These are phyloP conservation scores for Mixia osmundae DNA, from an alignment of 1,284 basidiomycete genomes.

Conservation along the genomic window DNA sequence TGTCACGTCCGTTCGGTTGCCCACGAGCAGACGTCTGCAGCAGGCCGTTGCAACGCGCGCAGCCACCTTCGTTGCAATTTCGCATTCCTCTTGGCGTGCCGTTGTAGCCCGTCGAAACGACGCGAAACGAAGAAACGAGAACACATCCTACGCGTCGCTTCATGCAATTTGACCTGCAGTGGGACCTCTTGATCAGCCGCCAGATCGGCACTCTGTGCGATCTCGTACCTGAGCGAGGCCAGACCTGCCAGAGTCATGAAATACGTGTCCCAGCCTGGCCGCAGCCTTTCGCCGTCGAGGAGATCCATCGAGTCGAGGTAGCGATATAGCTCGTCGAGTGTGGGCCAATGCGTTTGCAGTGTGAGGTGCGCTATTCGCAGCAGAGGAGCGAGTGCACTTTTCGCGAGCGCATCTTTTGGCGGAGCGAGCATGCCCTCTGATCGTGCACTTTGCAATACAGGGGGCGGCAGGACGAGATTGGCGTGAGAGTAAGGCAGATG, in stretches of 20 bases:
- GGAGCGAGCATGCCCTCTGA: too few species aligned
- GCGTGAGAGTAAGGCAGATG: too few species aligned
- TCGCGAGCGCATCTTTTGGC: not conserved
- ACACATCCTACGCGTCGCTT: conserved; percentile 41
- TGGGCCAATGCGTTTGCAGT: conserved; percentile 44
- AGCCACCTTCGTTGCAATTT: conserved; percentile 76
- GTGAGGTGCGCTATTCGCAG: conserved; percentile 31
- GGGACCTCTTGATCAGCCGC: not conserved
- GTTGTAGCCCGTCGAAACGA: conserved; percentile 95
- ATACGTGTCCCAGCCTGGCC: conserved; percentile 81
- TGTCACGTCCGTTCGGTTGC: not conserved
- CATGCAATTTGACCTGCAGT: conserved; percentile 33
- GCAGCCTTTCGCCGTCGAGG: conserved; percentile 41
- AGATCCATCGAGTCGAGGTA: conserved; percentile 47
- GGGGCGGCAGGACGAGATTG: too few species aligned
- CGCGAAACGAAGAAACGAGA: conserved; percentile 36
- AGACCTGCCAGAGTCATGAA: conserved; percentile 85
- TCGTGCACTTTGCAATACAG: too few species aligned
- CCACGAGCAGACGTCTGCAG: conserved; percentile 7
- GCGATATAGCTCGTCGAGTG: conserved; percentile 32
- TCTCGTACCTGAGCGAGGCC: conserved; percentile 39
- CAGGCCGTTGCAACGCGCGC: conserved; percentile 46
- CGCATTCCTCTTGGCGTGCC: conserved; percentile 72
- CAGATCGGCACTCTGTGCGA: conserved; percentile 2
- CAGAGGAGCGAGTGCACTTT: conserved; percentile 9